phyloP scores from a whole-genome alignment of 352 stramenopile species.

The Phytophthora constricta region DNA sequence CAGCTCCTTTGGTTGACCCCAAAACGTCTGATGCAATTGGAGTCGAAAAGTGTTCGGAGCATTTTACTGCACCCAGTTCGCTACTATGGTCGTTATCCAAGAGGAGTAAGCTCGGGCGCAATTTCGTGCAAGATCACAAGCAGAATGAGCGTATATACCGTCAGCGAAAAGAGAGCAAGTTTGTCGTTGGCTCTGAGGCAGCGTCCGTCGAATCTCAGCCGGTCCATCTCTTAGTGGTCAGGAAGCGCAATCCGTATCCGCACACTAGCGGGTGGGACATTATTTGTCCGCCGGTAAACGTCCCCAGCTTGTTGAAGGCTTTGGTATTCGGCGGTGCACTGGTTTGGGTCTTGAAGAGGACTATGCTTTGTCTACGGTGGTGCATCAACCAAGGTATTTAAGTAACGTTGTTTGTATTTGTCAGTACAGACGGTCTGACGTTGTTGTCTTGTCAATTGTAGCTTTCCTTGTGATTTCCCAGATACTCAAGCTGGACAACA shows the following conservation, averaged over 20 bases:
- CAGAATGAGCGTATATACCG: constrained; percentile 55
- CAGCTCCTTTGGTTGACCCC: not conserved
- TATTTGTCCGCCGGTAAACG: constrained; percentile 50
- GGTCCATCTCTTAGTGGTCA: constrained; percentile 55
- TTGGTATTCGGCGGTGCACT: constrained; percentile 71
- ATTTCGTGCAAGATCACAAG: constrained; percentile 66
- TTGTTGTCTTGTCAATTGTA: constrained; percentile 23
- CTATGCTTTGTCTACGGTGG: constrained; percentile 58
- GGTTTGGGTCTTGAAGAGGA: constrained; percentile 81
- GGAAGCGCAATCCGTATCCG: constrained; percentile 48
- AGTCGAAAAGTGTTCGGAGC: constrained; percentile 9
- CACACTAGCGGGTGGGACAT: constrained; percentile 74
- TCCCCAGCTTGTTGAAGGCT: constrained; percentile 59
- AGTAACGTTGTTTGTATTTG: constrained; percentile 1
- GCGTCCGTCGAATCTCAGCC: constrained; percentile 6
- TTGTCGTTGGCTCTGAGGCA: constrained; percentile 6
- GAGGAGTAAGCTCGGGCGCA: constrained; percentile 33
- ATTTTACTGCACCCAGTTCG: constrained; percentile 42
- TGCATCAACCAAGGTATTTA: constrained; percentile 57
- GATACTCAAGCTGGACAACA: constrained; percentile 59
- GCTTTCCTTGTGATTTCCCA: constrained; percentile 82
- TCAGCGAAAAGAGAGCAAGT: constrained; percentile 28
- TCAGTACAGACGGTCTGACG: constrained; percentile 12
- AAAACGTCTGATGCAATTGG: not conserved
- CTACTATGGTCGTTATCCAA: constrained; percentile 65